Conservation (phyloP, 208 protist genomes). For the Trypanosoma grayi region DNA sequence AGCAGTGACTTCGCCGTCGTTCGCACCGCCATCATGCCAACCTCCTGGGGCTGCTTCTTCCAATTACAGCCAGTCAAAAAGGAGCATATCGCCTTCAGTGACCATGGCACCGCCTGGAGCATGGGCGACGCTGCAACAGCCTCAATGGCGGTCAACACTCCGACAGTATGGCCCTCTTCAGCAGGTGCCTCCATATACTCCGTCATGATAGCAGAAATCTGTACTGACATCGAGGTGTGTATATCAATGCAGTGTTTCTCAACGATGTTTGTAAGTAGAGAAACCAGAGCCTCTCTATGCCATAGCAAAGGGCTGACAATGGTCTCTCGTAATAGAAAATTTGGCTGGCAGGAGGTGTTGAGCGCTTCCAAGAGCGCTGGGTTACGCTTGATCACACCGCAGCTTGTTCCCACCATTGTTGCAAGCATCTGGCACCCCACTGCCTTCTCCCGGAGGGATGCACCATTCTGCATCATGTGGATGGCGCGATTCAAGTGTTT, state of each 20-base stretch:
- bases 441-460: conserved; percentile 29
- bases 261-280: conserved; percentile 60
- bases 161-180: conserved; percentile 50
- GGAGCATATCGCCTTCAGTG: conserved; percentile 37
- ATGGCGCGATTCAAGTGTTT: conserved; percentile 38
- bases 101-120: conserved; percentile 60
- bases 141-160: conserved; percentile 53
- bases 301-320: conserved; percentile 56
- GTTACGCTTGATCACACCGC: conserved; percentile 64
- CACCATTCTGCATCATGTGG: conserved; percentile 22
- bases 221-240: conserved; percentile 34
- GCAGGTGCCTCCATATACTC: conserved; percentile 39
- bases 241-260: conserved; percentile 76
- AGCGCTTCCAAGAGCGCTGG: conserved; percentile 70
- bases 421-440: conserved; percentile 68
- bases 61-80: conserved; percentile 68
- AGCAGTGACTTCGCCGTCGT: conserved; percentile 34
- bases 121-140: conserved; percentile 42
- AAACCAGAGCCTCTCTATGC: conserved; percentile 58
- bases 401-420: conserved; percentile 51
- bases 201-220: conserved; percentile 43
- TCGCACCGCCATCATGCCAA: conserved; percentile 38
- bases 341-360: conserved; percentile 41
- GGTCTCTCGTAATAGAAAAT: conserved; percentile 47
- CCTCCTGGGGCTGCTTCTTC: conserved; percentile 33